Evolutionary conservation across 768 basidiomycete species (phyloP).

Genomic region (Tricholoma bakamatsutake): DNA sequence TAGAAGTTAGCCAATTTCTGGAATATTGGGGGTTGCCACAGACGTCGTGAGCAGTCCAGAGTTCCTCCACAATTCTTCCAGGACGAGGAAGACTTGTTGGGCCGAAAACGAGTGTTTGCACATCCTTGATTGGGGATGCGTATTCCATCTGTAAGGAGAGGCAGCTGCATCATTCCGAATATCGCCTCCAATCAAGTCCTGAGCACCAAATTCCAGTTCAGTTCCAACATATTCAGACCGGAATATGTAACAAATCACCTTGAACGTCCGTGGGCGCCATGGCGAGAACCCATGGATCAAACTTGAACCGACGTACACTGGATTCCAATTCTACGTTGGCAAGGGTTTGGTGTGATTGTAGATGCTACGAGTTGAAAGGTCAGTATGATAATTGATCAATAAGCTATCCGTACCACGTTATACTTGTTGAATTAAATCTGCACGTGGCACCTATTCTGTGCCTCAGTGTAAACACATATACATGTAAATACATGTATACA

Average conservation of each 20-base stretch:
- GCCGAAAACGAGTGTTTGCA: constrained; percentile 28
- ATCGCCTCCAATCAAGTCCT: constrained; percentile 21
- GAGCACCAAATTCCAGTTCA: not conserved
- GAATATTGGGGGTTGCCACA: not conserved
- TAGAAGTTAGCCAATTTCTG: not conserved
- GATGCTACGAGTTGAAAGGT: constrained; percentile 1
- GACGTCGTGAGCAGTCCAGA: constrained; percentile 31
- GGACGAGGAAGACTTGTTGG: constrained; percentile 29
- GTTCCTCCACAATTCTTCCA: constrained; percentile 22
- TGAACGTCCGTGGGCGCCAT: not conserved
- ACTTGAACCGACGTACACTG: not conserved
- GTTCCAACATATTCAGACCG: not conserved
- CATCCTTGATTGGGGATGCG: constrained; percentile 28
- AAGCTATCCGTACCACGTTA: too few relatives aligned
- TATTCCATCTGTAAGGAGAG: constrained; percentile 20
- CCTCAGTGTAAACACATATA: too few relatives aligned
- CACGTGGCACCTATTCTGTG: too few relatives aligned
- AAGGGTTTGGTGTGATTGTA: constrained; percentile 1
- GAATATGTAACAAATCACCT: not conserved
- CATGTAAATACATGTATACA: too few relatives aligned
- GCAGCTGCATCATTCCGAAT: constrained; percentile 9
- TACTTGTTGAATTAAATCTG: too few relatives aligned
- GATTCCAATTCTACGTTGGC: not conserved
- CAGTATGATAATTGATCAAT: not conserved
- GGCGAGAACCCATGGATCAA: not conserved